Percentiles rank a stretch among this genome's conserved stretches.
Conservation (phyloP, 495 filamentous ascomycete genomes). For the Physcia stellaris region DNA sequence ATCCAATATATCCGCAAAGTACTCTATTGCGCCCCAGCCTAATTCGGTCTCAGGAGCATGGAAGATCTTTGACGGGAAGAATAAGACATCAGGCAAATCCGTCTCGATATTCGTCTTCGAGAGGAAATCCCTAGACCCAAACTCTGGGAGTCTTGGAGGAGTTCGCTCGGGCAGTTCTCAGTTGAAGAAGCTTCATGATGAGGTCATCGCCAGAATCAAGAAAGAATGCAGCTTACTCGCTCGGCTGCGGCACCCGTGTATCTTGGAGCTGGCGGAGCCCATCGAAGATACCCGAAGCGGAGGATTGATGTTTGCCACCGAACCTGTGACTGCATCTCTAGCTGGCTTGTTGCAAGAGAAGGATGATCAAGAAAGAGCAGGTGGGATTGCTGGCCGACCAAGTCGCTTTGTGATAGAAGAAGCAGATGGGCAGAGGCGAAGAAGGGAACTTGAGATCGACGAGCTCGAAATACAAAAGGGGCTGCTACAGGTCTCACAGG, state of each 20-base stretch:
- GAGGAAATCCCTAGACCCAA: slow-evolving; percentile 63
- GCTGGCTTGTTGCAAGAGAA: slow-evolving; percentile 73
- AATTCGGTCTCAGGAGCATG: slow-evolving; percentile 72
- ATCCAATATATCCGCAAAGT: slow-evolving; percentile 83
- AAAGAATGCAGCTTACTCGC: slow-evolving; percentile 82
- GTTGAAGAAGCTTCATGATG: slow-evolving; percentile 68
- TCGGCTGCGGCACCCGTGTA: slow-evolving; percentile 73
- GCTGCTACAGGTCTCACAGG: slow-evolving; percentile 81
- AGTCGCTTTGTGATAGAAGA: slow-evolving; percentile 77
- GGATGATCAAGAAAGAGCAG: slow-evolving; percentile 67
- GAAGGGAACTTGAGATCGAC: slow-evolving; percentile 85
- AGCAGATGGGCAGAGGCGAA: slow-evolving; percentile 52
- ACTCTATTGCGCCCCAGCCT: slow-evolving; percentile 57
- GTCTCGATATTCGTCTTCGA: slow-evolving; percentile 95
- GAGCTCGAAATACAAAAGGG: slow-evolving; percentile 97
- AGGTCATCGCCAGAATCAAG: slow-evolving; percentile 79
- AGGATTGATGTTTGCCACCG: slow-evolving; percentile 90
- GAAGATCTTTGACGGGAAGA: slow-evolving; percentile 96
- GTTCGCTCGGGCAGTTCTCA: slow-evolving; percentile 45
- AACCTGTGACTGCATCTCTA: slow-evolving; percentile 78
- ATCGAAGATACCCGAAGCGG: slow-evolving; percentile 87
- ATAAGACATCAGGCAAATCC: slow-evolving; percentile 75
- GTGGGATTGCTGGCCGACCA: slow-evolving; percentile 50
- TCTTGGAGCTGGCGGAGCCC: slow-evolving; percentile 86
- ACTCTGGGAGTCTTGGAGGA: slow-evolving; percentile 41